Conservation (phyloP, 1,284 basidiomycete species). For the Trametes polyzona region DNA sequence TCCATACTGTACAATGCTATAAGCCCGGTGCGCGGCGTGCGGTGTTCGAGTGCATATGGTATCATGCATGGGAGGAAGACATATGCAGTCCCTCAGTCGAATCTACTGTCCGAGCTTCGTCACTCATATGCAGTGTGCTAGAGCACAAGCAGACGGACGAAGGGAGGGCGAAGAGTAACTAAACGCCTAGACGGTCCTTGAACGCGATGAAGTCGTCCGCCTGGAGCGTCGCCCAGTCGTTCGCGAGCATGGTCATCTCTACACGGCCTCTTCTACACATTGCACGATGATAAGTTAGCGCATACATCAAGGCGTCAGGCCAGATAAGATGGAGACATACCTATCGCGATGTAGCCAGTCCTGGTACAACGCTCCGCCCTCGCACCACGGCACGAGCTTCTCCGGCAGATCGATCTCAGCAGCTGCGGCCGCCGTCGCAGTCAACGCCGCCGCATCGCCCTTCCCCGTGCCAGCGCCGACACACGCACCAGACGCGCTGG, state of each 20-base stretch:
- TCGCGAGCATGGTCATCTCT: conserved; percentile 23
- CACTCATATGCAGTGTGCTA: no score
- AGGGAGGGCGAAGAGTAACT: no score
- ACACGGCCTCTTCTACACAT: conserved; percentile 19
- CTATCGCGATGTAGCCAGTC: conserved; percentile 27
- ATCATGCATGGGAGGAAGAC: no score
- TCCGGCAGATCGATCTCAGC: no score
- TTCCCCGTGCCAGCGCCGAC: conserved; percentile 1
- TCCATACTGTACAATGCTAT: no score
- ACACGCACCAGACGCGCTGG: neutral
- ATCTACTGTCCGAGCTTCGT: no score
- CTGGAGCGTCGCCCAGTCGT: conserved; percentile 18
- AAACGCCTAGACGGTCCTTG: conserved; percentile 22
- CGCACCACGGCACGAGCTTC: conserved; percentile 18
- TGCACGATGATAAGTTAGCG: neutral
- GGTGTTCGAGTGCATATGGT: no score
- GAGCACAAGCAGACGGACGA: no score
- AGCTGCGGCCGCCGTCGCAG: conserved; percentile 6
- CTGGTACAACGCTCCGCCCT: conserved; percentile 12
- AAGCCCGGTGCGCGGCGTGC: no score
- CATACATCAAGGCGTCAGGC: neutral
- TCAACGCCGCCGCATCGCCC: neutral
- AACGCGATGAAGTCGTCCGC: conserved; percentile 20
- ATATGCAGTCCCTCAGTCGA: no score
- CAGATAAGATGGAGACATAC: conserved; percentile 7